Base-by-base conservation (phyloP, 352 stramenopile genomes). In the Phytophthora capsici region DNA sequence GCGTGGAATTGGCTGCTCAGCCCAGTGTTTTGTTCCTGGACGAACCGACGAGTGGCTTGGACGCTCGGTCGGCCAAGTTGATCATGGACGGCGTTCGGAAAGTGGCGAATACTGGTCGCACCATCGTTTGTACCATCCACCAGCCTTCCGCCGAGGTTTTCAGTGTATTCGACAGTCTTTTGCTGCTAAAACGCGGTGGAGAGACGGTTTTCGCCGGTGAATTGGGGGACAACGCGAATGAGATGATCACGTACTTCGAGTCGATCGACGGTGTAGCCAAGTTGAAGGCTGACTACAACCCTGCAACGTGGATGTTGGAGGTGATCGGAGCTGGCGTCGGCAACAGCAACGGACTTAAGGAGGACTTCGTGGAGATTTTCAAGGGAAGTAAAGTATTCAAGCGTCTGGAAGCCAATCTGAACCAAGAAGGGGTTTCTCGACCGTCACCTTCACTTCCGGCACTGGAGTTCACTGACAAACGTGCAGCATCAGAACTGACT, bases 71-170 rank as follows among this genome's bases (percentile, higher is more conserved):
- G 12, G 91, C 91, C 1, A 81, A 93, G 46, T 63, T 88, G 45
- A 63, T 97, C 19, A 88, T 96, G 53, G 73, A 88, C 20, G 76
- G 92, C 0, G 73, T 96, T 12, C 84, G 90, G 20, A 90, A 93
- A 46, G 77, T 96, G 43, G 86, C 88, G 6, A 47, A 59, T 32
- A 77, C 72, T 10, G 86, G 87, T 10, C 60, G 75, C 4, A 90
- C 79, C 6, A 59, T 66, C 13, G 30, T 66, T 14, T 66, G 58
- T 13, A 66, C 59, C 4, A 67, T 67, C 13, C 59, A 67, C 20
- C 59, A 67, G 50, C 59, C 59, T 6, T 67, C 59, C 0, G n/a
- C 25, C 3, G 52, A 49, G 20, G 60, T 68, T 0, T 68, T 68
- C 28, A 25, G 43, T 7, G 60, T 68, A 0, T 68, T 68, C 12